A percentile compares a stretch with the other conserved stretches of the same genome.
Evolutionary conservation across 768 basidiomycete genomes (phyloP).

Genomic region (Lactarius vividus): DNA sequence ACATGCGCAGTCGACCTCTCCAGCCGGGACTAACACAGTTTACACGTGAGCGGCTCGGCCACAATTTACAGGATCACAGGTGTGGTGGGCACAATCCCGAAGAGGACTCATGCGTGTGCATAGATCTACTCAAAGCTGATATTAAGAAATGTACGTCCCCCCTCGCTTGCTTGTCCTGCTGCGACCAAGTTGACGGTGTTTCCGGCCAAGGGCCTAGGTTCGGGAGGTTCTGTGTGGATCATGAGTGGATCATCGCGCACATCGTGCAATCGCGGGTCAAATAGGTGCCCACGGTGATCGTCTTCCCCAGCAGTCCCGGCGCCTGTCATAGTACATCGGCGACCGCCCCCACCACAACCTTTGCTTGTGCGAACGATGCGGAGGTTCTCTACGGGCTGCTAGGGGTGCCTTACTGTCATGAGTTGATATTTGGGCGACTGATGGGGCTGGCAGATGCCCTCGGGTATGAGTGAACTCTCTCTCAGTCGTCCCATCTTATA

Average conservation of each 20-base stretch:
- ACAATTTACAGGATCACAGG: constrained; percentile 83
- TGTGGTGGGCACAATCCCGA: constrained; percentile 91
- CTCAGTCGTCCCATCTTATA: not conserved
- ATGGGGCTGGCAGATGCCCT: constrained; percentile 72
- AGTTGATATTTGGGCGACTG: constrained; percentile 82
- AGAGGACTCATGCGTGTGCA: constrained; percentile 87
- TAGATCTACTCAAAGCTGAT: constrained; percentile 83
- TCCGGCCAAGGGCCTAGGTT: constrained; percentile 55
- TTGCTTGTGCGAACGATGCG: constrained; percentile 73
- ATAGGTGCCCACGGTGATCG: constrained; percentile 14
- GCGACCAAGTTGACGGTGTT: not conserved
- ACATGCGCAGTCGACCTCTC: constrained; percentile 88
- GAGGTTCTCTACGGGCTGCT: constrained; percentile 65
- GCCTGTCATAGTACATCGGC: too few relatives aligned
- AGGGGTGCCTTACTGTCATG: constrained; percentile 57
- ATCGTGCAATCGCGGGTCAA: constrained; percentile 40
- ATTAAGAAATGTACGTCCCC: constrained; percentile 55
- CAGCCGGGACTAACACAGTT: constrained; percentile 94
- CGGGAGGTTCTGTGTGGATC: constrained; percentile 82
- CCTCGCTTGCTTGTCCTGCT: not conserved
- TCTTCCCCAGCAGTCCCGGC: too few relatives aligned
- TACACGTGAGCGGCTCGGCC: constrained; percentile 85
- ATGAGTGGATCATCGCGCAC: constrained; percentile 86
- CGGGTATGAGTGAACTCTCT: constrained; percentile 62
- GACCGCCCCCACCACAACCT: constrained; percentile 31